Conservation (phyloP, 208 protist genomes). For the Wallacemonas sp. region DNA sequence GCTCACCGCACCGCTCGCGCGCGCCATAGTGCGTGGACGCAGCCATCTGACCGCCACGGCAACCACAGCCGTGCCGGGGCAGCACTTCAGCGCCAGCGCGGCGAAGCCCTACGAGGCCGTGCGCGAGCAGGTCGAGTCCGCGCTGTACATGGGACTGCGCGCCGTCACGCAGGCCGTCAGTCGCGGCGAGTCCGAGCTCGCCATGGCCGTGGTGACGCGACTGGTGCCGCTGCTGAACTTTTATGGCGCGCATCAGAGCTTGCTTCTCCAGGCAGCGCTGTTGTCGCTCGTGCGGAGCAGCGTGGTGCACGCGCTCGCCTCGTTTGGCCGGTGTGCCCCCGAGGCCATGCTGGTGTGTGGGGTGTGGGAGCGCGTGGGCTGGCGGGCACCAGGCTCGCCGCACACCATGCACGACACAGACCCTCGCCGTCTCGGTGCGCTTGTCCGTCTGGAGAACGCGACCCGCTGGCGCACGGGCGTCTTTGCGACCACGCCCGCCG, state of each 20-base stretch:
- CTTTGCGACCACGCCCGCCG: conserved; percentile 9
- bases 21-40: not conserved
- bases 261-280: conserved; percentile 6
- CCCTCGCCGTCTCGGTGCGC: not conserved
- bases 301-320: not conserved
- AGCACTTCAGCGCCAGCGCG: not conserved
- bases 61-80: not conserved
- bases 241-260: not conserved
- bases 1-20: not conserved
- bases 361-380: not conserved
- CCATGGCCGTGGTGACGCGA: conserved; percentile 25
- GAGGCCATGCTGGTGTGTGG: conserved; percentile 18
- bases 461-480: not conserved
- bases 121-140: conserved; percentile 15
- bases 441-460: not conserved
- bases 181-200: conserved; percentile 36
- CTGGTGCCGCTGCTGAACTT: conserved; percentile 44
- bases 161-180: conserved; percentile 43
- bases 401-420: not conserved
- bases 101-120: conserved; percentile 7
- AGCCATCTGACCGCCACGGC: conserved; percentile 1
- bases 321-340: not conserved
- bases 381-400: not conserved
- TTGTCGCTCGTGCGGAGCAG: not conserved
- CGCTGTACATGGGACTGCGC: conserved; percentile 39